Conservation (phyloP, 73 alveolate genomes). For the Paramecium caudatum region DNA sequence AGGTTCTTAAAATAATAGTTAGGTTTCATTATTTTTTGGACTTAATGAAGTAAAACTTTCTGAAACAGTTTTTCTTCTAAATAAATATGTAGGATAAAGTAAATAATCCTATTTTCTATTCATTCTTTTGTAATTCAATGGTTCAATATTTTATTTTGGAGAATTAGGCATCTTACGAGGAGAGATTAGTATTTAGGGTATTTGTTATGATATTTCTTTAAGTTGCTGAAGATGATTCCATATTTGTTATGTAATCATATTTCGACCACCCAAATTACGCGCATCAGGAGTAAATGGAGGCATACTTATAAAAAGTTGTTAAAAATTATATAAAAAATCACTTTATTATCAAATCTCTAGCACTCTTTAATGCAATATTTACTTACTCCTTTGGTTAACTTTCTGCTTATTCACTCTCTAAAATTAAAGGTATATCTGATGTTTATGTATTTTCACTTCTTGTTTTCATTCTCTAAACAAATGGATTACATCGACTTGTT, state of each 20-base stretch:
- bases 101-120: conserved; percentile 58
- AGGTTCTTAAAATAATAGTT: conserved; percentile 49
- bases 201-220: conserved; percentile 33
- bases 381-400: conserved; percentile 21
- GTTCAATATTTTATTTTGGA: conserved; percentile 36
- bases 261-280: conserved; percentile 64
- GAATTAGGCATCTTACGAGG: conserved; percentile 15
- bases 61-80: conserved; percentile 58
- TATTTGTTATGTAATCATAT: conserved; percentile 29
- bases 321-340: not conserved
- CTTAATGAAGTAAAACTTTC: conserved; percentile 55
- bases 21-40: conserved; percentile 61
- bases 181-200: not conserved
- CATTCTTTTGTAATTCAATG: not conserved
- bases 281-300: conserved; percentile 74
- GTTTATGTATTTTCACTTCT: conserved; percentile 32
- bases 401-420: conserved; percentile 5
- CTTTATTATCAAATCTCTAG: not conserved
- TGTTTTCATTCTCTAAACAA: conserved; percentile 56
- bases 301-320: conserved; percentile 45
- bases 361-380: too few relatives aligned
- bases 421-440: conserved; percentile 39
- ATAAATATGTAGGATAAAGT: conserved; percentile 48
- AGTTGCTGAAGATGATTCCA: conserved; percentile 47
- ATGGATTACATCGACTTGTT: conserved; percentile 31